These are phyloP conservation scores for Rickenella mellea DNA, from an alignment of 768 basidiomycete species.

Conservation along the genomic window DNA sequence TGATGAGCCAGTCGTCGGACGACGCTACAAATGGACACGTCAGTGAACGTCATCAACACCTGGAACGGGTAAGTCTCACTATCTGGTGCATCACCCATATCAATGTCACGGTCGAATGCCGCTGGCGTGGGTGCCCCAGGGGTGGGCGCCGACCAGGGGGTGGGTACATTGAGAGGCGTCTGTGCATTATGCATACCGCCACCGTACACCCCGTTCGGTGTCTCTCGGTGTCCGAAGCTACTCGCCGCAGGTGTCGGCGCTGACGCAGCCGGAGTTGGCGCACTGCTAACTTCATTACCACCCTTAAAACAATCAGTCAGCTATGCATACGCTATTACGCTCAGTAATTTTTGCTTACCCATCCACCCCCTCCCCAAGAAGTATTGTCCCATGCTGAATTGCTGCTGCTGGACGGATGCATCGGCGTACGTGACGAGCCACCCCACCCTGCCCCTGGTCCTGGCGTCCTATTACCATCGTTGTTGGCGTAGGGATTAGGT, in stretches of 20 bases:
- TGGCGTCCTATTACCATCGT: constrained; percentile 21
- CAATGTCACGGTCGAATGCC: constrained; percentile 13
- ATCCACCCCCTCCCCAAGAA: neutral
- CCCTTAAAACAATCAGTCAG: constrained; percentile 1
- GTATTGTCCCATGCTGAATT: constrained; percentile 11
- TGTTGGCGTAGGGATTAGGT: constrained; percentile 19
- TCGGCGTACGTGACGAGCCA: constrained; percentile 13
- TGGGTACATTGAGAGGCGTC: constrained; percentile 29
- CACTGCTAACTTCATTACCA: constrained; percentile 11
- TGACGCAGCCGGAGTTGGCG: constrained; percentile 22
- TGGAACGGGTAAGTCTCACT: constrained; percentile 5
- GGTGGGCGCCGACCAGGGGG: constrained; percentile 25
- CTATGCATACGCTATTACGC: constrained; percentile 18
- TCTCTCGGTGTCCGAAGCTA: constrained; percentile 26
- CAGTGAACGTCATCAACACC: neutral
- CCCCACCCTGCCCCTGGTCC: constrained; percentile 17
- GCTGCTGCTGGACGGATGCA: constrained; percentile 5
- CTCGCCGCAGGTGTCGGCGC: constrained; percentile 46
- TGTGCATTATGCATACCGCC: constrained; percentile 21
- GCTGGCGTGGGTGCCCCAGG: constrained; percentile 30
- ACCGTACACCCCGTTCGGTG: constrained; percentile 11
- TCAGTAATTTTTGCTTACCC: constrained; percentile 2
- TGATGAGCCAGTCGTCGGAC: constrained; percentile 33
- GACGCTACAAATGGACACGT: constrained; percentile 17
- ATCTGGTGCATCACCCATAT: constrained; percentile 5